Base-by-base conservation (phyloP, 768 basidiomycete genomes). In the Hygrophorus russula region DNA sequence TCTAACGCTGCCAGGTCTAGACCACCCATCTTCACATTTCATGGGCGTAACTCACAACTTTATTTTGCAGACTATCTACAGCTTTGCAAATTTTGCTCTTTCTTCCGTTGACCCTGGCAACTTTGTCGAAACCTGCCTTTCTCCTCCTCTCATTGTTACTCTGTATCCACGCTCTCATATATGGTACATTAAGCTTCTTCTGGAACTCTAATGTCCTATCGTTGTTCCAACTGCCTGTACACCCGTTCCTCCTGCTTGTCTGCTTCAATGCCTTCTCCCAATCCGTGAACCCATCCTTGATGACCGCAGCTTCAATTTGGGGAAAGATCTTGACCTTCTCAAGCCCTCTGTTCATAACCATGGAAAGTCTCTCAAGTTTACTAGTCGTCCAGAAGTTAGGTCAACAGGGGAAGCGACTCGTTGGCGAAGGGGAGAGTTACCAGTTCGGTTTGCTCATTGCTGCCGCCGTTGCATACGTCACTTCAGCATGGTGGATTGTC, bases 401-500 rank as follows among this genome's bases (percentile, higher is more conserved):
- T 2, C 83, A 86, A 53, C 70, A 78, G 29, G 86, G 80, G 32
- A 84, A 79, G 60, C 73, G 73, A 40, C 64, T 89, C 11, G 82
- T 82, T 9, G 74, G 57, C 15, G 73, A 76, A 50, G 80, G 79
- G 42, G 88, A 91, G 58, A 63, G 66, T 6, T 82, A 81, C 56
- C 87, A 91, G 56, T 82, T 91, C 54, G 76, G 67, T 4, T 65
- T 88, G 37, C 71, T 91, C 28, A 78, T 91, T 51, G 76, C 73
- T 27, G 76, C 86, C 2, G 86, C 89, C 7, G 75, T 74, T 35
- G 77, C 83, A 8, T 90, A 89, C 60, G 88, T 91, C 15, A 67
- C 68, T 30, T 82, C 87, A 7, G 84, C 84, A 1, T 88, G 82
- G 78, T 89, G 85, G 85, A 86, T 91, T 52, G 82, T 86, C 33